A percentile compares a stretch with the other conserved stretches of the same genome.
These are phyloP conservation scores for Nyssa sinensis DNA, from an alignment of 148 eudicot species.

Conservation along the genomic window DNA sequence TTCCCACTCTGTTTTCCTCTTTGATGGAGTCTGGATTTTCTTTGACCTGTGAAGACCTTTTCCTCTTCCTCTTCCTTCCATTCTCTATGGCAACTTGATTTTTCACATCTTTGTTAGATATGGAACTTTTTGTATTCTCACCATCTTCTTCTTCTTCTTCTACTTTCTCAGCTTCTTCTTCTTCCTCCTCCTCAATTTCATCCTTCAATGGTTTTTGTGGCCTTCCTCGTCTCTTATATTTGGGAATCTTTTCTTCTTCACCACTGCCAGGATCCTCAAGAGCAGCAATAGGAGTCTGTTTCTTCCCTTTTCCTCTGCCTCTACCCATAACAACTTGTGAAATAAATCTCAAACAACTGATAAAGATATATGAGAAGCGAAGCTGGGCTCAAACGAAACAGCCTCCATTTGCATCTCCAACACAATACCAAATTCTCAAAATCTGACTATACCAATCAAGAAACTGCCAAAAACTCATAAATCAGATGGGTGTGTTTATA, in stretches of 20 bases:
- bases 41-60: slow-evolving; percentile 34
- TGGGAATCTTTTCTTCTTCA: slow-evolving; percentile 49
- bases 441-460: too few relatives aligned
- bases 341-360: slow-evolving; percentile 7
- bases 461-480: slow-evolving; percentile 22
- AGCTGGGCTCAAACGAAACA: slow-evolving; percentile 32
- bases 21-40: slow-evolving; percentile 30
- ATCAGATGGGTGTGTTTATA: slow-evolving; percentile 13
- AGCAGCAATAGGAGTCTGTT: slow-evolving; percentile 29
- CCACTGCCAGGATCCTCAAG: slow-evolving; percentile 40
- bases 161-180: slow-evolving; percentile 33
- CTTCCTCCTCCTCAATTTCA: slow-evolving; percentile 36
- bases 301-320: slow-evolving; percentile 63
- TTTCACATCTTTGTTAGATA: slow-evolving; percentile 25
- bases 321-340: slow-evolving; percentile 47
- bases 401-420: slow-evolving; percentile 24
- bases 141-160: slow-evolving; percentile 27
- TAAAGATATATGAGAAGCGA: slow-evolving; percentile 22
- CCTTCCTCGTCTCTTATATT: slow-evolving; percentile 52
- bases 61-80: slow-evolving; percentile 62
- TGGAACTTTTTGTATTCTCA: slow-evolving; percentile 22
- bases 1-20: slow-evolving; percentile 39
- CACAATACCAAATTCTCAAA: slow-evolving; percentile 25
- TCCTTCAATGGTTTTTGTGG: slow-evolving; percentile 45
- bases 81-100: slow-evolving; percentile 32